Evolutionary conservation across 345 rosid genomes (phyloP).

Genomic region (Erysimum cheiranthoides): DNA sequence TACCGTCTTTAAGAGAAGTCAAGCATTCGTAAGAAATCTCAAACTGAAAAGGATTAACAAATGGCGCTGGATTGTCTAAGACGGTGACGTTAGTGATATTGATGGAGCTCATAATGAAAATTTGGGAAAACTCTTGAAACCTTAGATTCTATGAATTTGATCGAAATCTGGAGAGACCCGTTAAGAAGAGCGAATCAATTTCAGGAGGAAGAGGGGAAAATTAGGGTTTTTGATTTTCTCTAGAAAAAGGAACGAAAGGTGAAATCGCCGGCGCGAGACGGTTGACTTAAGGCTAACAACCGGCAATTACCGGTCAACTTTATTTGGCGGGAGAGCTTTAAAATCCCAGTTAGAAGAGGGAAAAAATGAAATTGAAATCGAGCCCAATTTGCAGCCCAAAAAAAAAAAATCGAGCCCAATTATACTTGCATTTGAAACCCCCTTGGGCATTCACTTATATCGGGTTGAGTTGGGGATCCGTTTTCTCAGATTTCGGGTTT

Average conservation of each 20-base stretch:
- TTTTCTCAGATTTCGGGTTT: no score
- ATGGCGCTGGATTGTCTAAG: conserved; percentile 84
- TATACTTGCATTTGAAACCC: no score
- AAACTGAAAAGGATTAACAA: conserved; percentile 81
- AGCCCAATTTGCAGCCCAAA: no score
- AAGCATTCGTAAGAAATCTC: conserved; percentile 94
- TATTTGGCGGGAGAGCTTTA: conserved; percentile 45
- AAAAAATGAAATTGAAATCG: background rate
- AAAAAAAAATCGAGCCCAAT: no score
- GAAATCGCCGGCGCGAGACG: conserved; percentile 6
- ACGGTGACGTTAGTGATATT: conserved; percentile 89
- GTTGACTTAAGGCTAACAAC: background rate
- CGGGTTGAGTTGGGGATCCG: no score
- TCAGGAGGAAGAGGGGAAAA: background rate
- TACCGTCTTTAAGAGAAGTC: conserved; percentile 90
- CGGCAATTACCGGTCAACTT: conserved; percentile 32
- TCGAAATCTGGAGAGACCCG: conserved; percentile 7
- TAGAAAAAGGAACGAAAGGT: background rate
- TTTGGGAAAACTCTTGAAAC: conserved; percentile 1
- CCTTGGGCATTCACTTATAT: no score
- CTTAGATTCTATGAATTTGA: conserved; percentile 36
- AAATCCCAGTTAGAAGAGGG: background rate
- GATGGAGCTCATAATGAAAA: conserved; percentile 72
- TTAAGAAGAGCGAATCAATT: background rate
- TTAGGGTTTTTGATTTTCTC: background rate